Percentiles rank a stretch among this genome's conserved stretches.
Evolutionary conservation across 768 basidiomycete species (phyloP).

Genomic region (Amanita brunnescens): DNA sequence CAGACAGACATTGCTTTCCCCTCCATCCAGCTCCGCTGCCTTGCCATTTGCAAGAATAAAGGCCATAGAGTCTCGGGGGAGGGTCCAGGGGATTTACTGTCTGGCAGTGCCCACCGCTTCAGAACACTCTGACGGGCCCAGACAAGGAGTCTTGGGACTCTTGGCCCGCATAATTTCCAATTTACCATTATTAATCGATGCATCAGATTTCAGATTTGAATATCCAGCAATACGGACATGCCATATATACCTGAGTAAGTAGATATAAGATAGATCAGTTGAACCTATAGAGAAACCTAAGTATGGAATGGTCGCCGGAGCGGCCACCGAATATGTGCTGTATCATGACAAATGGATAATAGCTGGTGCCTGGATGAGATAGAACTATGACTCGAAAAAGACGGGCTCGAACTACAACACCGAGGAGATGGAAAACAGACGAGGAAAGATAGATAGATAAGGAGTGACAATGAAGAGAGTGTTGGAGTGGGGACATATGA

Average conservation of each 20-base stretch:
- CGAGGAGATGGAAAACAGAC: slow-evolving; percentile 11
- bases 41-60: slow-evolving; percentile 41
- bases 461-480: slow-evolving; percentile 16
- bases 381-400: slow-evolving; percentile 13
- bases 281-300: slow-evolving; percentile 18
- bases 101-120: not conserved
- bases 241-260: slow-evolving; percentile 31
- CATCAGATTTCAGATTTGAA: not conserved
- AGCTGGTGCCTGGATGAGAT: slow-evolving; percentile 8
- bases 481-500: slow-evolving; percentile 8
- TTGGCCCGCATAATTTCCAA: slow-evolving; percentile 4
- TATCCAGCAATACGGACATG: slow-evolving; percentile 19
- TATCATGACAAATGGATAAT: slow-evolving; percentile 3
- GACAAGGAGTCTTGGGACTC: not conserved
- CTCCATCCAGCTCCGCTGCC: slow-evolving; percentile 26
- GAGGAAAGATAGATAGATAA: slow-evolving; percentile 12
- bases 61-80: slow-evolving; percentile 34
- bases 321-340: slow-evolving; percentile 2
- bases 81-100: slow-evolving; percentile 7
- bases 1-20: slow-evolving; percentile 40
- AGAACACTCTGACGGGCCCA: not conserved
- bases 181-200: slow-evolving; percentile 4
- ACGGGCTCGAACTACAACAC: slow-evolving; percentile 11
- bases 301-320: slow-evolving; percentile 12
- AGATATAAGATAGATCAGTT: slow-evolving; percentile 37